Conservation (phyloP, 257 asterid species). For the Jacaranda mimosifolia region DNA sequence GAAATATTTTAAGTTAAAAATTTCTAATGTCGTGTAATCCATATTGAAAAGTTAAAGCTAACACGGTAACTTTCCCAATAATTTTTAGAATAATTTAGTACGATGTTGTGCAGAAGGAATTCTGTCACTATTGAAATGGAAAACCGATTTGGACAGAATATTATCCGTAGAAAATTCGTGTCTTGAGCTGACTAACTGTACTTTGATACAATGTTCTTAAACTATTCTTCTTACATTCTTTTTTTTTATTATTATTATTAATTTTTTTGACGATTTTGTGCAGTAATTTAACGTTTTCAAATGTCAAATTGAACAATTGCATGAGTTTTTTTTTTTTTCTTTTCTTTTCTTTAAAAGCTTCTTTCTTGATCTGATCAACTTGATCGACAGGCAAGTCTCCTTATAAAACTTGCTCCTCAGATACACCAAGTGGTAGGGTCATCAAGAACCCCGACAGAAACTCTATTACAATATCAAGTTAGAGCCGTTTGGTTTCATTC, state of each 20-base stretch:
- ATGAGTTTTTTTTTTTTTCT: no score
- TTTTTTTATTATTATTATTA: no score
- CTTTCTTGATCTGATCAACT: no score
- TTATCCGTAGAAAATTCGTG: constrained; percentile 20
- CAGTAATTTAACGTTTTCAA: not conserved
- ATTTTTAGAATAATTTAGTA: constrained; percentile 24
- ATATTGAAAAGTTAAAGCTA: not conserved
- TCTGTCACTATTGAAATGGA: constrained; percentile 32
- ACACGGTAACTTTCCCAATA: constrained; percentile 12
- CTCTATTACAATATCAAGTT: no score
- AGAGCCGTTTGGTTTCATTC: no score
- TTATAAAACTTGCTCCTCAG: no score
- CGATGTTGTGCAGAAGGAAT: constrained; percentile 36
- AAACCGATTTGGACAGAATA: constrained; percentile 41
- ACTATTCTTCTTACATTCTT: not conserved
- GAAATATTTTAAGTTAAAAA: not conserved
- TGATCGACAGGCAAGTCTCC: no score
- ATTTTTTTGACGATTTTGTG: not conserved
- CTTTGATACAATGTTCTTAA: not conserved
- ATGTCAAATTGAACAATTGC: not conserved
- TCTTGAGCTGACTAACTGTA: constrained; percentile 30
- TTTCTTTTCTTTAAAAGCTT: no score
- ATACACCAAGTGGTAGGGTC: no score
- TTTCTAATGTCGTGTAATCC: not conserved
- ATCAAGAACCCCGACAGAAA: no score